Base-by-base conservation (phyloP, 2,329 filamentous ascomycete genomes). In the Trichophyton mentagrophytes region DNA sequence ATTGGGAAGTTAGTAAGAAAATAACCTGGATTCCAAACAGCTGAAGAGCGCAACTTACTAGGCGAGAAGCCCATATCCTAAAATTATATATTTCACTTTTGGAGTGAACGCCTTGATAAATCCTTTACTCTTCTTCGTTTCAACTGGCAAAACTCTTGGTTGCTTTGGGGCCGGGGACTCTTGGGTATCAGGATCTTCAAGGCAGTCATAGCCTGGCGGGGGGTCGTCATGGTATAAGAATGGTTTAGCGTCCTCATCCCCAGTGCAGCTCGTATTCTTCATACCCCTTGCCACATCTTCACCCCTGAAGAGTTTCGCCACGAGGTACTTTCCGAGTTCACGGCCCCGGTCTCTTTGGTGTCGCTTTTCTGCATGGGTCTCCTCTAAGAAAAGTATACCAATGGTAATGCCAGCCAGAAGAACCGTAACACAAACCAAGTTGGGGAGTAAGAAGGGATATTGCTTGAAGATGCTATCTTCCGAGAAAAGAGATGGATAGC, bases 391-490 rank as follows among this genome's bases (percentile, higher is more conserved):
- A 20, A 96, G 75, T 60, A 95, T 78, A 17, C 91, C 91, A 59
- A 93, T 81, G 3, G 86, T 71, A 55, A 96, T 85, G 17, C 90
- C 89, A 64, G 88, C 78, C 44, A 86, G 75, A 8, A 95, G 86
- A 15, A 93, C 84, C n/a, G 78, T 77, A 36, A 90, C 86, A 73
- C 90, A 95, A 66, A 96, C 87, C n/a, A 96, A 75, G 73, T 96
- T 96, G 40, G 91, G 90, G 57, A 96, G 81, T 44, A 97, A 82
- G 73, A 96, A 99, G 0, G 93, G 93, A 72, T 87, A 97, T 44
- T 77, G 79, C 60, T 92, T 90, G 80, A 93, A 95, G 62, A 97
- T 82, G 13, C 86, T 87, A 63, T 85, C 88, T 17, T 79, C 78
- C 9, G 79, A 71, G 70, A 96, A 97, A 38, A 89, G 67, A 60